Base-by-base conservation (phyloP, 495 filamentous ascomycete species). In the Penicillium samsonianum region DNA sequence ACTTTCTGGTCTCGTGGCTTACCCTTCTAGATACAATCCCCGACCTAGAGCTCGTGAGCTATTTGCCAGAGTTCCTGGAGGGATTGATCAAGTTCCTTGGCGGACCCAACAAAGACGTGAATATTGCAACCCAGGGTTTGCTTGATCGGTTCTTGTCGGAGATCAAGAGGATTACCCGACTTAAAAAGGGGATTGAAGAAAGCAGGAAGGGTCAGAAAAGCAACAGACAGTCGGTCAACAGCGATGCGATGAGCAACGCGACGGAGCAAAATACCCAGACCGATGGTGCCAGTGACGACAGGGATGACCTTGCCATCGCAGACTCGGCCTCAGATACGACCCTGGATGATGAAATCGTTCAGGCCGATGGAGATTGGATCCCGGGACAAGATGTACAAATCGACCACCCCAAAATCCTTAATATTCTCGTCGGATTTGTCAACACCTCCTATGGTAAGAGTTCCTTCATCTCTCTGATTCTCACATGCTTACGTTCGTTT, bases 341-440 rank as follows among this genome's bases (percentile, higher is more conserved):
- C 5, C 74, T 76, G 38, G 86, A 87, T 25, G 87, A 89, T 22
- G 86, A 87, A 26, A 78, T 77, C 7, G 82, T 82, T 41, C 87
- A 76, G 12, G 64, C 80, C 40, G 92, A 97, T 59, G 92, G 90
- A 49, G 92, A 96, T 59, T 99, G 92, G 92, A 84, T 98, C 20
- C 95, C 95, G 0, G 95, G 95, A 4, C 94, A 98, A 76, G 95
- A 99, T 73, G 91, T 98, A 5, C 87, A 94, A 52, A 89, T 99
- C 50, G 93, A 98, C 72, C 87, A 96, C 72, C 87, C 89, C 52
- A 91, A 87, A 64, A 94, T 98, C 38, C 73, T 99, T 38, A 89
- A 96, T 62, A 97, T 98, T 25, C 74, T 99, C 47, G 92, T 96
- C 9, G 85, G 86, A 14, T 96, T 96, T 63, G 82, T 98, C 28